phyloP scores from a whole-genome alignment of 1,284 basidiomycete species.

The Trametes pubescens region DNA sequence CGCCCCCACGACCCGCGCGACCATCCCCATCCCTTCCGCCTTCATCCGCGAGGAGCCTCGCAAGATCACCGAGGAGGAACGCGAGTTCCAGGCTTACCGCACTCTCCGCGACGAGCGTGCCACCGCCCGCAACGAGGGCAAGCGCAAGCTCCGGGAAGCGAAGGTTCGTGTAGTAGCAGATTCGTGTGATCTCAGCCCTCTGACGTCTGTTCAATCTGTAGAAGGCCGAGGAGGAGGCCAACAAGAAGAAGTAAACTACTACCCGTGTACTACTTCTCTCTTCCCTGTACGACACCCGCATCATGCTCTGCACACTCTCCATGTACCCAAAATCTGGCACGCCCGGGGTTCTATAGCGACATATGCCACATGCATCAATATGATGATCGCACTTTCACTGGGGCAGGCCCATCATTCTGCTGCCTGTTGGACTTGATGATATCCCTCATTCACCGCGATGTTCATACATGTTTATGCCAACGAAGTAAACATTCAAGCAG shows the following conservation, averaged over 20 bases:
- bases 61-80: constrained; percentile 94
- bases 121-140: constrained; percentile 86
- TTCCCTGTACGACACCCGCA: constrained; percentile 42
- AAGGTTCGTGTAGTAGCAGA: constrained; percentile 63
- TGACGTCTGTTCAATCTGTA: constrained; percentile 44
- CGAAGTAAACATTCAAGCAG: neutral
- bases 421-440: neutral
- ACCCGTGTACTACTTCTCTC: constrained; percentile 36
- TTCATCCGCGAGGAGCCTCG: constrained; percentile 87
- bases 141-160: constrained; percentile 80
- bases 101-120: constrained; percentile 91
- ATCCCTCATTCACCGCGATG: neutral
- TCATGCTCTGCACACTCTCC: constrained; percentile 41
- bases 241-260: constrained; percentile 87
- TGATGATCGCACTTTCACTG: constrained; percentile 36
- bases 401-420: constrained; percentile 16
- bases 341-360: constrained; percentile 44
- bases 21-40: constrained; percentile 75
- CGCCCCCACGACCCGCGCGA: constrained; percentile 78
- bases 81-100: constrained; percentile 88
- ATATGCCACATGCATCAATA: constrained; percentile 46
- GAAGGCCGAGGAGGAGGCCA: constrained; percentile 93
- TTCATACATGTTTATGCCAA: neutral
- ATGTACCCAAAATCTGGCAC: constrained; percentile 51
- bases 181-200: constrained; percentile 17